phyloP scores from a whole-genome alignment of 495 filamentous ascomycete genomes.

The Polyplosphaeria fusca region DNA sequence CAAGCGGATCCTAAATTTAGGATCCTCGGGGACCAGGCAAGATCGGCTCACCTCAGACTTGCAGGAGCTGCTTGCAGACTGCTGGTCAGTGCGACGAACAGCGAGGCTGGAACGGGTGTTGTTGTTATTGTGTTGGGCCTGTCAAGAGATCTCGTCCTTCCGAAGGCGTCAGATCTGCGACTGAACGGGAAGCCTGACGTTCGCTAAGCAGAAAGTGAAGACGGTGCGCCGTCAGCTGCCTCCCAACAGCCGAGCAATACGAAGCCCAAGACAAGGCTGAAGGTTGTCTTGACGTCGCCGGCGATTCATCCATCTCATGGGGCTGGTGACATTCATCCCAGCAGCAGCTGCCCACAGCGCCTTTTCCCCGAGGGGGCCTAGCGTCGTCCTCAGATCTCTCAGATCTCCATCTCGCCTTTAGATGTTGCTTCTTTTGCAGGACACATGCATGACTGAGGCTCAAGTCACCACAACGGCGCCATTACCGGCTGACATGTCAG shows the following conservation, averaged over 20 bases:
- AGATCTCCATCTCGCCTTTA: no score
- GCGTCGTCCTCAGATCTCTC: no score
- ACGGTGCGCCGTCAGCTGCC: background rate
- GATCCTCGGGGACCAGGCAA: background rate
- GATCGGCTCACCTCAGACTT: constrained; percentile 4
- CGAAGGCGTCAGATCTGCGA: background rate
- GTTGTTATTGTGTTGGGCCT: background rate
- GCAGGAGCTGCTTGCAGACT: background rate
- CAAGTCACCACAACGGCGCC: no score
- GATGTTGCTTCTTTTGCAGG: no score
- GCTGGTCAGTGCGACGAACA: background rate
- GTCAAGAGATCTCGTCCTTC: background rate
- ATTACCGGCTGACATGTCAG: no score
- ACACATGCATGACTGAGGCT: no score
- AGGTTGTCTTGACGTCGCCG: background rate
- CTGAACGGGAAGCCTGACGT: background rate
- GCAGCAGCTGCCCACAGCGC: no score
- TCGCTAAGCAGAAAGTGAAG: background rate
- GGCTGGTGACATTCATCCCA: no score
- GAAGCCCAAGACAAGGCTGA: background rate
- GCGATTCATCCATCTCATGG: no score
- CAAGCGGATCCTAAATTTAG: background rate
- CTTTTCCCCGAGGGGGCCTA: no score
- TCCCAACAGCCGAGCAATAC: background rate
- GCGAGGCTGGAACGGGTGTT: background rate